Evolutionary conservation across 2,329 filamentous ascomycete genomes (phyloP).

Genomic region (Ophiostoma piceae): DNA sequence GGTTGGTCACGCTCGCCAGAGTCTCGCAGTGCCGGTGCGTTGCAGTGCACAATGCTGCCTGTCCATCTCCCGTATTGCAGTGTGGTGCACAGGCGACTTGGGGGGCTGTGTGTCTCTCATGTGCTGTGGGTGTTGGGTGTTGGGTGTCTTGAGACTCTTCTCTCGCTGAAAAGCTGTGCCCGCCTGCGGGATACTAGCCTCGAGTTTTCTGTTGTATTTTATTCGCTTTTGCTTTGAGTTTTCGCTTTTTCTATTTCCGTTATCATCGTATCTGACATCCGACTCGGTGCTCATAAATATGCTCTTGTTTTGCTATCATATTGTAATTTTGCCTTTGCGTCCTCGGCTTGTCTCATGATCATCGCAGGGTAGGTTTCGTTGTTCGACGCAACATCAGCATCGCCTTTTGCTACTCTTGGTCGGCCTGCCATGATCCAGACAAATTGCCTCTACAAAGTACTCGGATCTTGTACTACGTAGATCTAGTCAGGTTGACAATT

Average conservation of each 20-base stretch:
- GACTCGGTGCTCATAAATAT: not conserved
- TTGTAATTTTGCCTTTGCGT: not conserved
- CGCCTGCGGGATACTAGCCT: not conserved
- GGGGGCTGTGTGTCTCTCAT: slow-evolving; percentile 8
- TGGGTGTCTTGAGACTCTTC: not conserved
- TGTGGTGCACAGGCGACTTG: not conserved
- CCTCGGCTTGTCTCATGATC: not conserved
- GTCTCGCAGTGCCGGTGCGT: slow-evolving; percentile 21
- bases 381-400: not conserved
- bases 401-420: not conserved
- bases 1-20: slow-evolving; percentile 17
- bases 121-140: not conserved
- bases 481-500: not conserved
- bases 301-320: not conserved
- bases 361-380: not conserved
- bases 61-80: slow-evolving; percentile 5
- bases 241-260: not conserved
- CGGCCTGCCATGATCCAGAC: not conserved
- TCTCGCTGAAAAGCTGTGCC: not conserved
- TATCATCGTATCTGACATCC: not conserved
- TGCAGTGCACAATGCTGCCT: slow-evolving; percentile 9
- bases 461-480: slow-evolving; percentile 8
- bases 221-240: too few relatives aligned
- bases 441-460: not conserved
- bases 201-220: not conserved